Percentiles rank a stretch among this genome's conserved stretches.
Conservation (phyloP, 1,139 yeast genomes). For the Pichia sp. region DNA sequence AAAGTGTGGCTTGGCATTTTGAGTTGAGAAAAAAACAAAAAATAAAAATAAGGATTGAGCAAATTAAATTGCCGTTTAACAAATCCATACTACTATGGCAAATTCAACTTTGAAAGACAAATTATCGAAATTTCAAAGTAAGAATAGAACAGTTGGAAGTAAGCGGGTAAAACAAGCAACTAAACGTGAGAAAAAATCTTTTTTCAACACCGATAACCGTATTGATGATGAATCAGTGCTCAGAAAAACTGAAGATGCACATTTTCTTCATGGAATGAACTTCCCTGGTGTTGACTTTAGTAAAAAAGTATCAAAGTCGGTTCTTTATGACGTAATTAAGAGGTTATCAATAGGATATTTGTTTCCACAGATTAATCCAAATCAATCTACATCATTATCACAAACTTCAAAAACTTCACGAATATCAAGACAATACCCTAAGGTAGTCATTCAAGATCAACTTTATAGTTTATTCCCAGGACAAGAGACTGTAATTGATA, state of each 20-base stretch:
- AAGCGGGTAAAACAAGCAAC: background rate
- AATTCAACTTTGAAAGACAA: conserved; percentile 2
- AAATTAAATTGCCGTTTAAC: too few relatives aligned
- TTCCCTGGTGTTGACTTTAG: conserved; percentile 6
- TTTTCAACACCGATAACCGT: conserved; percentile 5
- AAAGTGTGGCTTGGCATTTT: too few relatives aligned
- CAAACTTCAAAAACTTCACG: conserved; percentile 9
- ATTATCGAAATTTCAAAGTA: conserved; percentile 4
- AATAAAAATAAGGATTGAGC: too few relatives aligned
- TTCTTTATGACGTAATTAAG: conserved; percentile 1
- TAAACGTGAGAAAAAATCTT: conserved; percentile 3
- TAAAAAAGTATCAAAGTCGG: background rate
- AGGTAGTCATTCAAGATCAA: conserved; percentile 25
- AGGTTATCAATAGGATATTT: conserved; percentile 2
- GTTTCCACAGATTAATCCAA: conserved; percentile 8
- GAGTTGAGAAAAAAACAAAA: too few relatives aligned
- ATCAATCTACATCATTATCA: conserved; percentile 4
- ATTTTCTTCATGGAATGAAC: background rate
- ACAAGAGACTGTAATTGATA: conserved; percentile 37
- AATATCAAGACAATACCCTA: conserved; percentile 28
- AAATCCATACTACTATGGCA: too few relatives aligned
- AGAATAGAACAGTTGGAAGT: background rate
- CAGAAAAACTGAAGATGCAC: background rate
- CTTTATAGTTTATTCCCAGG: conserved; percentile 26
- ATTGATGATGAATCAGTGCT: conserved; percentile 1